phyloP scores from a whole-genome alignment of 768 basidiomycete species.

The Rhizopogon roseolus region DNA sequence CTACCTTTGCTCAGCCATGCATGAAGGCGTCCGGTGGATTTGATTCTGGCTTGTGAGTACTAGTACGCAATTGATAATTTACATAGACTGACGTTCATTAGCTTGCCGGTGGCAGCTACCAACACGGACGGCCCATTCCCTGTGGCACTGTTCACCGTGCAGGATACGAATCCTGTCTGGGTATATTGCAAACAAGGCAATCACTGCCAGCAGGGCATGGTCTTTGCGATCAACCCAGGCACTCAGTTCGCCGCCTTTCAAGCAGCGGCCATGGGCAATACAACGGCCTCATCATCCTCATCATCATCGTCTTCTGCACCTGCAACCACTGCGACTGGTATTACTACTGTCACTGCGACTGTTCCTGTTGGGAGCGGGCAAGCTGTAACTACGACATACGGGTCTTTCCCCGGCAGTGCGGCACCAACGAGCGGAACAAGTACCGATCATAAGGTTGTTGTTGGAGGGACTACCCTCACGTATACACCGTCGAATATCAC shows the following conservation, averaged over 20 bases:
- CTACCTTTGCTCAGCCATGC: slow-evolving; percentile 48
- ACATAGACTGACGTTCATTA: slow-evolving; percentile 19
- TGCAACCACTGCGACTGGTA: slow-evolving; percentile 20
- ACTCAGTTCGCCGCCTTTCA: slow-evolving; percentile 51
- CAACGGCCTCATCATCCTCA: slow-evolving; percentile 12
- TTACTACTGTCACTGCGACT: slow-evolving; percentile 34
- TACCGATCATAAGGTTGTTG: slow-evolving; percentile 36
- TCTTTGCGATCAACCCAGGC: slow-evolving; percentile 61
- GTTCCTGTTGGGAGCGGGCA: slow-evolving; percentile 26
- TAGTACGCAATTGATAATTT: not conserved
- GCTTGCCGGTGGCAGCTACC: slow-evolving; percentile 41
- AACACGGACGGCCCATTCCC: slow-evolving; percentile 40
- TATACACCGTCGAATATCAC: slow-evolving; percentile 43
- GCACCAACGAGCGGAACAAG: slow-evolving; percentile 17
- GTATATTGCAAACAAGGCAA: slow-evolving; percentile 51
- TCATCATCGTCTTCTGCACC: slow-evolving; percentile 15
- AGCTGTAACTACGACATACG: slow-evolving; percentile 32
- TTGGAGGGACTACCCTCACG: slow-evolving; percentile 35
- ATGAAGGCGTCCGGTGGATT: slow-evolving; percentile 37
- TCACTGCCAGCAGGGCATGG: slow-evolving; percentile 62
- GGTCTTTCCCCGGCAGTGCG: slow-evolving; percentile 24
- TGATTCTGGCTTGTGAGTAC: slow-evolving; percentile 53
- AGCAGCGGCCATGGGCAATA: slow-evolving; percentile 39
- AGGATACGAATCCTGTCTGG: slow-evolving; percentile 47
- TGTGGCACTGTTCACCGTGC: slow-evolving; percentile 37